phyloP scores from a whole-genome alignment of 352 stramenopile genomes.

The Globisporangium alternatum region DNA sequence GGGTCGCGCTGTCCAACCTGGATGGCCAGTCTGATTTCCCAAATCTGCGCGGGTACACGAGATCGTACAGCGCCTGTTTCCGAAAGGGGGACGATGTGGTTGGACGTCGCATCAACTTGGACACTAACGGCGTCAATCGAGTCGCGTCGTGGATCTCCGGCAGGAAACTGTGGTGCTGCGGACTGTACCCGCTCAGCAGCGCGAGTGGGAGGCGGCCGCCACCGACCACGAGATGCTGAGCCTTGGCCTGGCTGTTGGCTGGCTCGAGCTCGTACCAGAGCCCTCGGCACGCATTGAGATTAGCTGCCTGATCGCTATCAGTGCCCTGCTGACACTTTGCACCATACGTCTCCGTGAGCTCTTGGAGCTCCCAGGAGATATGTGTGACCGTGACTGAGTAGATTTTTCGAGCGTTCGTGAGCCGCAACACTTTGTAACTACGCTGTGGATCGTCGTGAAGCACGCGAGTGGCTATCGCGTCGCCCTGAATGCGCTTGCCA shows the following conservation, averaged over 20 bases:
- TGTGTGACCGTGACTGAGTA: slow-evolving; percentile 13
- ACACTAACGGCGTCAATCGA: slow-evolving; percentile 5
- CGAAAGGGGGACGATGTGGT: background rate
- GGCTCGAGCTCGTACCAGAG: slow-evolving; percentile 1
- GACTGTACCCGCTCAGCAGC: slow-evolving; percentile 1
- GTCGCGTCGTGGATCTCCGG: background rate
- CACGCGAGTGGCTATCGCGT: background rate
- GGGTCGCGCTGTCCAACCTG: background rate
- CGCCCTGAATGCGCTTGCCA: slow-evolving; percentile 10
- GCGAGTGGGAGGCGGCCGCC: background rate
- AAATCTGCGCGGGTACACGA: slow-evolving; percentile 1
- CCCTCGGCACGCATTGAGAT: background rate
- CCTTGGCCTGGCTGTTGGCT: background rate
- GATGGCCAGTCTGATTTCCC: background rate
- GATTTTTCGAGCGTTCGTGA: slow-evolving; percentile 13
- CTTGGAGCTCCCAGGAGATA: slow-evolving; percentile 4
- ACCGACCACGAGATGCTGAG: slow-evolving; percentile 3
- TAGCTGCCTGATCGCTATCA: background rate
- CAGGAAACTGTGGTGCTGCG: background rate
- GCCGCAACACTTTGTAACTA: background rate
- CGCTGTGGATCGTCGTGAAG: background rate
- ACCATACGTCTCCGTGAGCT: background rate
- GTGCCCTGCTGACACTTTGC: background rate
- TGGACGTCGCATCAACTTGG: slow-evolving; percentile 4
- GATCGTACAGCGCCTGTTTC: background rate